Conservation (phyloP, 768 basidiomycete genomes). For the Phaffia australis region DNA sequence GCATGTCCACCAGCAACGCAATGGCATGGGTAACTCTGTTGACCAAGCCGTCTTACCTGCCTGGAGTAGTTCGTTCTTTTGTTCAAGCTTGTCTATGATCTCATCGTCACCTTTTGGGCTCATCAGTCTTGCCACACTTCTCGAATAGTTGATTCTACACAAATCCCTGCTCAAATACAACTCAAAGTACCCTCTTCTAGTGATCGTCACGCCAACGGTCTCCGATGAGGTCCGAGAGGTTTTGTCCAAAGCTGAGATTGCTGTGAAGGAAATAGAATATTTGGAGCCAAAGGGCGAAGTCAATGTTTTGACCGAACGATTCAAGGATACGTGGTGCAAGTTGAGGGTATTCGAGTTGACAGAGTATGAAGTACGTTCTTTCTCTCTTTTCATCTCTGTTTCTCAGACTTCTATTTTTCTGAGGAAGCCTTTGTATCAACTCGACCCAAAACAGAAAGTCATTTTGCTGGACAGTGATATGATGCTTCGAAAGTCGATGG, state of each 20-base stretch:
- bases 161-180: conserved; percentile 47
- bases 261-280: conserved; percentile 50
- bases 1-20: neutral
- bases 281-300: conserved; percentile 45
- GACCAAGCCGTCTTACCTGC: conserved; percentile 53
- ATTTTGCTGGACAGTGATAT: conserved; percentile 84
- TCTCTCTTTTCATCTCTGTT: neutral
- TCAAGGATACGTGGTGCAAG: conserved; percentile 59
- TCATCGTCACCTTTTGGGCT: neutral
- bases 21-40: conserved; percentile 65
- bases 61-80: conserved; percentile 26
- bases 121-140: neutral
- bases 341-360: conserved; percentile 39
- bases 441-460: conserved; percentile 37
- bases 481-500: conserved; percentile 71
- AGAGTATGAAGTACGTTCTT: conserved; percentile 35
- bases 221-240: conserved; percentile 46
- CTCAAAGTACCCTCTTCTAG: conserved; percentile 64
- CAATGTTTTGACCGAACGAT: conserved; percentile 37
- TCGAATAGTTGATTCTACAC: conserved; percentile 37
- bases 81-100: too few relatives aligned
- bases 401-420: neutral
- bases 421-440: neutral
- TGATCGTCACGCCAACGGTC: conserved; percentile 58
- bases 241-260: conserved; percentile 49